phyloP scores from a whole-genome alignment of 164 flowering plant species.

The Berberis vulgaris region DNA sequence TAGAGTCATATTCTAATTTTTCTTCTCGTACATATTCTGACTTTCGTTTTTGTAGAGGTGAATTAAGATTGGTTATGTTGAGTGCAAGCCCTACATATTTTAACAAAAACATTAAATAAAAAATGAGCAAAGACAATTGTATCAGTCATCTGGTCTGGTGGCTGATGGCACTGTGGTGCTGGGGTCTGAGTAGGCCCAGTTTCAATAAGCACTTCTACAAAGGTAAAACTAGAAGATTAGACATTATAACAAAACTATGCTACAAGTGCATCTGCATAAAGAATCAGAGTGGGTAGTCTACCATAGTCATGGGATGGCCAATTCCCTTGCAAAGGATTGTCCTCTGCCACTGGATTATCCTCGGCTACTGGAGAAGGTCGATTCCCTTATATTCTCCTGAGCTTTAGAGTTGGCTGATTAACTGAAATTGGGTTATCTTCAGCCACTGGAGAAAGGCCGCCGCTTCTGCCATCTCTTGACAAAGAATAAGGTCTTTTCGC shows the following conservation, averaged over 20 bases:
- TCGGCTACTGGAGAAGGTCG: slow-evolving; percentile 7
- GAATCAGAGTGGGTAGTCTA: slow-evolving; percentile 6
- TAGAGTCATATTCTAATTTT: too few species aligned
- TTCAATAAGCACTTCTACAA: slow-evolving; percentile 60
- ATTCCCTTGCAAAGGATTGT: too few species aligned
- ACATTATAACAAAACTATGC: not conserved
- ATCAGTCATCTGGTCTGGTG: slow-evolving; percentile 49
- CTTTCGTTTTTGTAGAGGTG: too few species aligned
- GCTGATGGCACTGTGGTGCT: slow-evolving; percentile 18
- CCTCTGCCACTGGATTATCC: too few species aligned
- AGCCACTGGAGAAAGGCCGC: slow-evolving; percentile 58
- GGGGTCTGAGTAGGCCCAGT: slow-evolving; percentile 82
- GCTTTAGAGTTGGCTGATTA: slow-evolving; percentile 40
- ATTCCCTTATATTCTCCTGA: slow-evolving; percentile 36
- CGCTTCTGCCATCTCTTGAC: slow-evolving; percentile 33
- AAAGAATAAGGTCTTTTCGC: slow-evolving; percentile 42
- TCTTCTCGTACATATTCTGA: too few species aligned
- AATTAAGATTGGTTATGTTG: too few species aligned
- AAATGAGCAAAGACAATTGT: slow-evolving; percentile 24
- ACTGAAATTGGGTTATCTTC: slow-evolving; percentile 43
- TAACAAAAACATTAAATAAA: not conserved
- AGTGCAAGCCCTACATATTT: too few species aligned
- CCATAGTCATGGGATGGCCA: slow-evolving; percentile 42
- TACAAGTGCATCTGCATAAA: not conserved
- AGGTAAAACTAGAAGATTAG: slow-evolving; percentile 2